A percentile compares a stretch with the other conserved stretches of the same genome.
phyloP scores from a whole-genome alignment of 345 rosid genomes.

The Geranium rotundifolium region DNA sequence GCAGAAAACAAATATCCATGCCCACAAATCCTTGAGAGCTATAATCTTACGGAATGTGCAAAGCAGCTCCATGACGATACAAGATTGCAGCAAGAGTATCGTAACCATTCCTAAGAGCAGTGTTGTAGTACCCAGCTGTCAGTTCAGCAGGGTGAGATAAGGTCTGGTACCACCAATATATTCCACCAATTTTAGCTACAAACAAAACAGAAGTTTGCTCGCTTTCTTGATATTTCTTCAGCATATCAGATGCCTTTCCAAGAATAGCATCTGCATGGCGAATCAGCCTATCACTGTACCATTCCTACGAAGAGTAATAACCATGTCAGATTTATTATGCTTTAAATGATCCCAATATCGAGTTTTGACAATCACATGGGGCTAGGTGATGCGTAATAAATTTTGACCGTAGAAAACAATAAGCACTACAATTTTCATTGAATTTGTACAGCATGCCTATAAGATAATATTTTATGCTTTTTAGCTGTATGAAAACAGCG shows the following conservation, averaged over 20 bases:
- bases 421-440: neutral
- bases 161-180: constrained; percentile 62
- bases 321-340: constrained; percentile 1
- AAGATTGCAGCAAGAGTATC: constrained; percentile 48
- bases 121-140: constrained; percentile 55
- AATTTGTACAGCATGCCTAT: neutral
- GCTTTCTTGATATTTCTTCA: constrained; percentile 36
- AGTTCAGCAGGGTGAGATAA: constrained; percentile 55
- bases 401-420: neutral
- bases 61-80: constrained; percentile 60
- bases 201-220: constrained; percentile 31
- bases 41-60: constrained; percentile 43
- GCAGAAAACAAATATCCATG: neutral
- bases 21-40: neutral
- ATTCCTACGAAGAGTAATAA: constrained; percentile 34
- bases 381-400: neutral
- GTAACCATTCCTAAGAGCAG: constrained; percentile 49
- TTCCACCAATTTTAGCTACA: constrained; percentile 59
- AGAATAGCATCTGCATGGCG: constrained; percentile 64
- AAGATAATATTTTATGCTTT: neutral
- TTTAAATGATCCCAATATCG: neutral
- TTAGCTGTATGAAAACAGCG: neutral
- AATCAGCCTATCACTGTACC: constrained; percentile 64
- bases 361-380: neutral
- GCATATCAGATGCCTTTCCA: constrained; percentile 42